These are phyloP conservation scores for Parachlorella kessleri DNA, from an alignment of 139 green algal genomes.

Conservation along the genomic window DNA sequence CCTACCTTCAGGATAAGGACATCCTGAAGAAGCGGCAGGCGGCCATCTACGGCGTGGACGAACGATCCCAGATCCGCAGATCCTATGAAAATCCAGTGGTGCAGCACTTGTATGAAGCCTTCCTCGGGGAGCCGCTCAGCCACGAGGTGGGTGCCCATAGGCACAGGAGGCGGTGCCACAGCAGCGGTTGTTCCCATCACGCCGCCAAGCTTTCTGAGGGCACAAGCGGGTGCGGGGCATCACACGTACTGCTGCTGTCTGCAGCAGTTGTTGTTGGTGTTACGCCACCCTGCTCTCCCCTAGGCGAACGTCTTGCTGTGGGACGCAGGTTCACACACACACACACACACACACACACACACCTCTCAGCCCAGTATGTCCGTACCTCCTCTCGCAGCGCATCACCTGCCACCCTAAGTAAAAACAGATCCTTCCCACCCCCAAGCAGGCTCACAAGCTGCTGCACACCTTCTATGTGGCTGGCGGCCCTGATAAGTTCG, in stretches of 20 bases:
- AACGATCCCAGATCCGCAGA: slow-evolving; percentile 18
- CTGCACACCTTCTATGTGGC: slow-evolving; percentile 45
- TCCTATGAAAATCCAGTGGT: slow-evolving; percentile 41
- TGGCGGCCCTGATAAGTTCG: slow-evolving; percentile 30
- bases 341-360: not conserved
- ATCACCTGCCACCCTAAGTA: too few relatives aligned
- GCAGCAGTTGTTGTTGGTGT: too few relatives aligned
- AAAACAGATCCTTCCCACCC: not conserved
- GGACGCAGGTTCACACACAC: not conserved
- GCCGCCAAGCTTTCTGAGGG: too few relatives aligned
- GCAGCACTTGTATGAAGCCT: slow-evolving; percentile 35
- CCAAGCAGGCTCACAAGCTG: slow-evolving; percentile 29
- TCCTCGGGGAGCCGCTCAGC: slow-evolving; percentile 22
- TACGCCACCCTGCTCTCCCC: too few relatives aligned
- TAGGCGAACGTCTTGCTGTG: too few relatives aligned
- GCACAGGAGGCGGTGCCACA: too few relatives aligned
- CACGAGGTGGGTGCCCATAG: slow-evolving; percentile 12
- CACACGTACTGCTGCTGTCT: too few relatives aligned
- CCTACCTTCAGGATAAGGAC: slow-evolving; percentile 59
- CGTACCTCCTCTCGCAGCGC: too few relatives aligned
- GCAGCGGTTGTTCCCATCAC: too few relatives aligned
- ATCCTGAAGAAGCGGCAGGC: slow-evolving; percentile 62
- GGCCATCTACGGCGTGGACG: slow-evolving; percentile 43
- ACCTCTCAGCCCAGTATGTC: too few relatives aligned
- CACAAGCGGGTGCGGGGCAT: too few relatives aligned